Base-by-base conservation (phyloP, 345 rosid species). In the Pistacia vera region DNA sequence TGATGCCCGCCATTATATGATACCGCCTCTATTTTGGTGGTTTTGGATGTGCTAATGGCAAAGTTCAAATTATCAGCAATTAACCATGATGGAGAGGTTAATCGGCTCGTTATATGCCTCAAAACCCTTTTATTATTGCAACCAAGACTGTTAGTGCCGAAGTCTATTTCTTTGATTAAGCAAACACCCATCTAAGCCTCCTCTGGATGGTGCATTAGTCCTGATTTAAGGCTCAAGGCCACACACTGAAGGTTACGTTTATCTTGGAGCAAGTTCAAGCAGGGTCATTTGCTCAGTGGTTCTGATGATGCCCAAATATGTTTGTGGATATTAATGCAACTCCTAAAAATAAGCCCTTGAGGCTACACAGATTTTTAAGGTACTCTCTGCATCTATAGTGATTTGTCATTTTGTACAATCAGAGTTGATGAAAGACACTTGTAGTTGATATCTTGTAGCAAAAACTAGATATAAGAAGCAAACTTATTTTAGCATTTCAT, bases 41-140 rank as follows among this genome's bases (percentile, higher is more conserved):
- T 12, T 94, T 94, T 44, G 97, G 99, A 35, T 91, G 86, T 48
- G 92, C 97, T 68, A 91, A 85, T 44, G 98, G 97, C 79, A 97
- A 97, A 97, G 97, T 93, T 13, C 99, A 97, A 90, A 90, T 97
- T 61, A 91, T 94, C 99, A 97, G 88, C 98, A 97, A 97, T 97
- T 36, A 91, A 94, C 78, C 99, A 97, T 73, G 97, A 97, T 4
- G 98, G 99, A 25, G 99, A 97, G 83, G 98, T 97, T n/a, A 97
- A 94, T 30, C 81, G 98, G 99, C 99, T 74, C 97, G 98, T 9
- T 94, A 94, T 79, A 97, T 94, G 98, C 98, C 97, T 0, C 99
- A 97, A 68, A 94, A 94, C 79, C 87, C 98, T 18, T 97, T 97
- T 41, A 78, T 92, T 14, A 91, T 97, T 71, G 98, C 99, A 38